These are phyloP conservation scores for Aspergillus biplanus DNA, from an alignment of 495 filamentous ascomycete genomes.

Conservation along the genomic window DNA sequence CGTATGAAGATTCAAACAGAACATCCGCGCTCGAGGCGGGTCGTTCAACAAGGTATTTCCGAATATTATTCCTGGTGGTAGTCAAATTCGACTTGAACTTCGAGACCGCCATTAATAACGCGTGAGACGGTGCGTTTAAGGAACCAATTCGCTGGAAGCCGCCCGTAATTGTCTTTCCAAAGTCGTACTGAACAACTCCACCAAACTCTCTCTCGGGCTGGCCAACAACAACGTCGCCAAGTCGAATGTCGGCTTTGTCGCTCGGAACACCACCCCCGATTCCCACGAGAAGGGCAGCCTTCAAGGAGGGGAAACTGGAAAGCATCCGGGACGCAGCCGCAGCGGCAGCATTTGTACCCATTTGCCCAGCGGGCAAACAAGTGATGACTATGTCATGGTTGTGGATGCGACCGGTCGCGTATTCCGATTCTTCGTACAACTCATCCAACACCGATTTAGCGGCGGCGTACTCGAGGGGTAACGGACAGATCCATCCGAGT, in stretches of 20 bases:
- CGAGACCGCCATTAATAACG: constrained; percentile 33
- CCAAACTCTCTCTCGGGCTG: constrained; percentile 22
- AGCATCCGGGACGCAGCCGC: constrained; percentile 27
- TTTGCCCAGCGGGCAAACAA: constrained; percentile 29
- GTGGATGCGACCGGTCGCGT: constrained; percentile 28
- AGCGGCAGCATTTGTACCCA: constrained; percentile 33
- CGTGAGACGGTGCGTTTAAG: constrained; percentile 37
- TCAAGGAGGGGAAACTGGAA: constrained; percentile 26
- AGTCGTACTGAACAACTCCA: constrained; percentile 41
- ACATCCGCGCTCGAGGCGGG: too few species aligned
- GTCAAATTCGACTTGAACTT: constrained; percentile 26
- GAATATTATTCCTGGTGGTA: constrained; percentile 22
- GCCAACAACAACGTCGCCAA: constrained; percentile 43
- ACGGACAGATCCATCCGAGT: constrained; percentile 40
- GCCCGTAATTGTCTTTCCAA: constrained; percentile 39
- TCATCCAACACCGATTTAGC: constrained; percentile 35
- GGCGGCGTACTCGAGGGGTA: constrained; percentile 34
- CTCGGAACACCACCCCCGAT: constrained; percentile 40
- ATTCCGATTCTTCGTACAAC: constrained; percentile 23
- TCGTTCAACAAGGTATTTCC: constrained; percentile 24
- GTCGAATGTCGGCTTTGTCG: constrained; percentile 30
- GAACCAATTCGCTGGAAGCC: constrained; percentile 37
- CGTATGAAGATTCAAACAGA: too few species aligned
- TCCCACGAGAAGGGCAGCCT: constrained; percentile 36
- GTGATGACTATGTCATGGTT: constrained; percentile 40